Base-by-base conservation (phyloP, 371 early-diverging fungal genomes). In the Nematocida sp. region DNA sequence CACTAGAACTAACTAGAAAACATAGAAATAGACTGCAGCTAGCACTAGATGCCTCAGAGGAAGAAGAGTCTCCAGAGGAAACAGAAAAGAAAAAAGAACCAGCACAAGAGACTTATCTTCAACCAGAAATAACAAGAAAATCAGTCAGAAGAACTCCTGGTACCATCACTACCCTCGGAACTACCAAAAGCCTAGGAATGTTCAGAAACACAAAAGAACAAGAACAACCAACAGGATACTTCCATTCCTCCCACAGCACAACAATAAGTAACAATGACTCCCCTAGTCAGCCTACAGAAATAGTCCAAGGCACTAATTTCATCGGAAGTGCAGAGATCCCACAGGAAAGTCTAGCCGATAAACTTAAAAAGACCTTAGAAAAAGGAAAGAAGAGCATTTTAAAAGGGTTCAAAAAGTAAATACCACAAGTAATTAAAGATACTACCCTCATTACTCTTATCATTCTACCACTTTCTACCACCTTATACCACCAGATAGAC, bases 381-480 rank as follows among this genome's bases (percentile, higher is more conserved):
- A 70, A 70, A 48, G 62, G 74, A 1, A 70, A 70, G 21, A 70
- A 61, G 21, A 48, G 43, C 3, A 27, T 70, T 58, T 51, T 60
- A 17, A 34, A 48, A 17, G 49, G 29, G 9, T 47, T 70, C 11
- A 70, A 70, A 37, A 60, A 60, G 38, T 55, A 57, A 40, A 57
- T 35, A 13, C n/a, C n/a, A n/a, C n/a, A n/a, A n/a, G 7, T 51
- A 51, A 51, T 13, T 51, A n/a, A 51, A n/a, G 31, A 21, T 32
- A 51, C 21, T 51, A 7, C n/a, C n/a, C n/a, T n/a, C n/a, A n/a
- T n/a, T n/a, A n/a, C n/a, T n/a, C n/a, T n/a, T n/a, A n/a, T n/a
- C n/a, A 43, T 25, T 51, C 51, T 7, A 51, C n/a, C n/a, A n/a
- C n/a, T n/a, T n/a, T n/a, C n/a, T n/a, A n/a, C n/a, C n/a, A n/a